Base-by-base conservation (phyloP, 2,329 filamentous ascomycete species). In the Pyrenochaeta sp. region DNA sequence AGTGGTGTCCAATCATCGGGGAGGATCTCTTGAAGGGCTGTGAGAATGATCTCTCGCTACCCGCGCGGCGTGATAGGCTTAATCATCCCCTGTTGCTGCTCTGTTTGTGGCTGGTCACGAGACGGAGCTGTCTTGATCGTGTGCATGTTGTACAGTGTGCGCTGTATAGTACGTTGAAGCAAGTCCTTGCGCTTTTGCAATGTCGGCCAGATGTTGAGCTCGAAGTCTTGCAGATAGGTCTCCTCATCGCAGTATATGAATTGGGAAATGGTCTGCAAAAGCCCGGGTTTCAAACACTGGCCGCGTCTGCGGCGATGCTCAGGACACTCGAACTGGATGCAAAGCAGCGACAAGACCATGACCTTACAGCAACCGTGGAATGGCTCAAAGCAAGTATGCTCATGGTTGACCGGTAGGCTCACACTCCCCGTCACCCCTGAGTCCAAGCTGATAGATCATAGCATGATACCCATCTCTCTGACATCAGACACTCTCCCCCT, bases 371-470 rank as follows among this genome's bases (percentile, higher is more conserved):
- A 7, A 26, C 19, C 2, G 15, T 43, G 3, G 21, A 18, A 13
- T 55, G 44, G 42, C 19, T 55, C 13, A 42, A 46, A 19, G 32
- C 40, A 9, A 48, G 48, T 20, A 36, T 53, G 15, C 28, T 50
- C 10, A 53, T 55, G 45, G 45, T 55, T 11, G 49, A 52, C 30
- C 45, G 46, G 34, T n/a, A n/a, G n/a, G n/a, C n/a, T n/a, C n/a
- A n/a, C n/a, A n/a, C n/a, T n/a, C n/a, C n/a, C n/a, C n/a, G n/a
- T n/a, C n/a, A n/a, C n/a, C n/a, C n/a, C n/a, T n/a, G n/a, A n/a
- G n/a, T n/a, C n/a, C n/a, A n/a, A n/a, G n/a, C n/a, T n/a, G n/a
- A n/a, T n/a, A n/a, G n/a, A n/a, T n/a, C n/a, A n/a, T n/a, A n/a
- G n/a, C n/a, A 24, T 35, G 31, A 35, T 45, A 35, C 19, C 41